Evolutionary conservation across 768 basidiomycete species (phyloP).

Genomic region (Daedaleopsis sinensis): DNA sequence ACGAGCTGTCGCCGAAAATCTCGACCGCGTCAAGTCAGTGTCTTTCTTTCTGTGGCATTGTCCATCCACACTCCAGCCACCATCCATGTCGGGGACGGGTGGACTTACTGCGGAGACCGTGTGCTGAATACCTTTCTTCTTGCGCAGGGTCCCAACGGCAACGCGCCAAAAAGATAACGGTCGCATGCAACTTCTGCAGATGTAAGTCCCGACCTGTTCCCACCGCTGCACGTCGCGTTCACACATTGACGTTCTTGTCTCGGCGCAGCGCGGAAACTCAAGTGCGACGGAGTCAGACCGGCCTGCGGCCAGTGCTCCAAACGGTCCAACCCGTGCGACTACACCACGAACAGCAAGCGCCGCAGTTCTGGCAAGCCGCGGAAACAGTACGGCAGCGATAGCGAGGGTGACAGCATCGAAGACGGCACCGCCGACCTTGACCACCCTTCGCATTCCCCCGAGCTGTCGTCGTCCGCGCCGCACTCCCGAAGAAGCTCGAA

Average conservation of each 20-base stretch:
- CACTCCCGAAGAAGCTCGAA: constrained; percentile 30
- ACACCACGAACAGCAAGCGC: constrained; percentile 75
- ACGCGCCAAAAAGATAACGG: constrained; percentile 83
- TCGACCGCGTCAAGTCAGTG: constrained; percentile 43
- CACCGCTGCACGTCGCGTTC: constrained; percentile 3
- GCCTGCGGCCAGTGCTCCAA: constrained; percentile 84
- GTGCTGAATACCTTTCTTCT: constrained; percentile 18
- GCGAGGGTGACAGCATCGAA: constrained; percentile 51
- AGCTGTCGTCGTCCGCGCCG: constrained; percentile 34
- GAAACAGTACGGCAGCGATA: constrained; percentile 50
- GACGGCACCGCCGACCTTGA: constrained; percentile 47
- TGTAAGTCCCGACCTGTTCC: constrained; percentile 52
- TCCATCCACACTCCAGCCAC: not conserved
- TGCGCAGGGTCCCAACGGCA: constrained; percentile 59
- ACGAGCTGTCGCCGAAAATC: constrained; percentile 34
- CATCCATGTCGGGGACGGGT: not conserved
- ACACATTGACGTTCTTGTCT: constrained; percentile 7
- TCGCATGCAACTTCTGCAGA: constrained; percentile 90
- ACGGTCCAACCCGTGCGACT: constrained; percentile 78
- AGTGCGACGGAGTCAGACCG: constrained; percentile 85
- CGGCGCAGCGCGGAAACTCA: constrained; percentile 75
- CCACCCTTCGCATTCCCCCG: constrained; percentile 58
- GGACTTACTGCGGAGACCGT: constrained; percentile 14
- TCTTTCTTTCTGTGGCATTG: constrained; percentile 4
- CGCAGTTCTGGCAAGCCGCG: constrained; percentile 53